Evolutionary conservation across 768 basidiomycete genomes (phyloP), one percentile per base, ranked within the genome.

Genomic region (Kwoniella sp.): DNA sequence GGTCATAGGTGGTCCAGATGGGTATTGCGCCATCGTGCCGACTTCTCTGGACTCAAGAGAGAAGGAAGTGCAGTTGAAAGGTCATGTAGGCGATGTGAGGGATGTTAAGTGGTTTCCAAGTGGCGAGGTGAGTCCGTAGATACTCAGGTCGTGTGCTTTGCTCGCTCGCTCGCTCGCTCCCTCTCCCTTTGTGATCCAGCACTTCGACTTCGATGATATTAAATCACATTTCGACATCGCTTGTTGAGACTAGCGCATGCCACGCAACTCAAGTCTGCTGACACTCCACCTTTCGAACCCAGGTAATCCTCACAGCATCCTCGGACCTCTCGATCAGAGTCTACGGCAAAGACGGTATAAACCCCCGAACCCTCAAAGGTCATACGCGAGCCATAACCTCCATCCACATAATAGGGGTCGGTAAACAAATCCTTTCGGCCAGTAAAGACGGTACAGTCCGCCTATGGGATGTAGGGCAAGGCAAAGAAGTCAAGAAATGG

Each of bases 381-480:
- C 91, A 92, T 73, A 85, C 83, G 0, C 84, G 87, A 5, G 81
- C 85, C 0, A 83, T 91, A 30, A 90, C 90, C 0, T 83, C 84
- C 4, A 84, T 85, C 0, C 83, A 82, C 1, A 89, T 91, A 67
- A 81, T 91, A 44, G 84, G 85, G 0, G 82, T 85, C 1, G 90
- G 90, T 0, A 84, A 86, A 24, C 86, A 87, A 69, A 77, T 92
- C 53, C 70, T 92, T 6, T 88, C 88, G 10, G 81, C 84, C 5
- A 85, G 87, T 0, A 85, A 87, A 60, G 90, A 92, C 74, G 85
- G 86, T 2, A 88, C 87, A 0, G 72, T 90, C 24, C 83, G 86
- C 52, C 80, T 90, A 2, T 91, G 90, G 90, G 87, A 90, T 65
- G 85, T 90, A 8, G 83, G 86, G 1, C 81, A 82, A 8, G 85